These are phyloP conservation scores for Termitomyces sp. DNA, from an alignment of 768 basidiomycete genomes.

Conservation along the genomic window DNA sequence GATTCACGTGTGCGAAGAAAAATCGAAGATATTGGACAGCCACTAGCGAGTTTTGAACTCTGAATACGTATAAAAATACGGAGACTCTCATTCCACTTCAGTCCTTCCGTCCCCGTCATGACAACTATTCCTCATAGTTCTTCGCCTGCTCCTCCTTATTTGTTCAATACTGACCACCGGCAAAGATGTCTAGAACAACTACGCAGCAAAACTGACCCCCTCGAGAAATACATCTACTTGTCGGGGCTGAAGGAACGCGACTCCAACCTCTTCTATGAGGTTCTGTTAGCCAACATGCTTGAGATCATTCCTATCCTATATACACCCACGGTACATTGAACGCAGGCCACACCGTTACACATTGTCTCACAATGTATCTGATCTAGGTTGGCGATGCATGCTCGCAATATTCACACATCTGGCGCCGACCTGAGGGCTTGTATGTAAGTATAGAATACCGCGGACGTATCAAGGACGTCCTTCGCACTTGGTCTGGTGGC, in stretches of 20 bases:
- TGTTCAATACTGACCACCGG: slow-evolving; percentile 44
- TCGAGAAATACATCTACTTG: slow-evolving; percentile 72
- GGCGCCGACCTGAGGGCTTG: slow-evolving; percentile 55
- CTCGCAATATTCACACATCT: slow-evolving; percentile 64
- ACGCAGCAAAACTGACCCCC: slow-evolving; percentile 45
- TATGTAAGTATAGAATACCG: slow-evolving; percentile 64
- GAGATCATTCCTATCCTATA: slow-evolving; percentile 69
- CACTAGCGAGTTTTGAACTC: background rate
- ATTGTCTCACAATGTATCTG: slow-evolving; percentile 10
- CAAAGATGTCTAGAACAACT: slow-evolving; percentile 53
- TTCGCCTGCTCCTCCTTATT: slow-evolving; percentile 32
- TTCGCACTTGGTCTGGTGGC: slow-evolving; percentile 44
- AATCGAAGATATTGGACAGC: background rate
- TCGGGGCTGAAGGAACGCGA: slow-evolving; percentile 59
- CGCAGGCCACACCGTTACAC: background rate
- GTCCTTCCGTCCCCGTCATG: background rate
- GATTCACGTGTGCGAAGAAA: slow-evolving; percentile 24
- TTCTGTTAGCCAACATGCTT: slow-evolving; percentile 55
- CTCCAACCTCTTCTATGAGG: slow-evolving; percentile 58
- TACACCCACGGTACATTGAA: slow-evolving; percentile 55
- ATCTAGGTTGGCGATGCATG: slow-evolving; percentile 64
- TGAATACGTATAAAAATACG: slow-evolving; percentile 5
- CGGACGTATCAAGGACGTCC: slow-evolving; percentile 53
- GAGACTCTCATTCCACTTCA: background rate
- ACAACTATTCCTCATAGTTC: background rate